phyloP scores from a whole-genome alignment of 2,329 filamentous ascomycete species.

The Orbilia blumenaviensis region DNA sequence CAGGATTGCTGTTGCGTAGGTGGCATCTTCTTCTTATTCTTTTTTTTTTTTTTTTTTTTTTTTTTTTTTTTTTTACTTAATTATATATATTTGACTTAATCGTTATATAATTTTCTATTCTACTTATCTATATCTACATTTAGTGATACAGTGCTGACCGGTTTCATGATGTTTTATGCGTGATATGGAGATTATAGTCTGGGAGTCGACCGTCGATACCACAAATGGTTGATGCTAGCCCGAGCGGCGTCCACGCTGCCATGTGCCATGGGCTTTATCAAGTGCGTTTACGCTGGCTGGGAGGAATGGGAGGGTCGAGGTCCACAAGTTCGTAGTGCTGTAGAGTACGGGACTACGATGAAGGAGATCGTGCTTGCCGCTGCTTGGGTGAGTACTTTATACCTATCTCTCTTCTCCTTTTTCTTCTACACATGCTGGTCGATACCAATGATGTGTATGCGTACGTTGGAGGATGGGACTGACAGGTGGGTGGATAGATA shows the following conservation, averaged over 20 bases:
- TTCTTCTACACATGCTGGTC: not conserved
- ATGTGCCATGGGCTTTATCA: constrained; percentile 74
- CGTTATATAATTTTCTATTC: too few relatives aligned
- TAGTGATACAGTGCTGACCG: too few relatives aligned
- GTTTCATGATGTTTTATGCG: not conserved
- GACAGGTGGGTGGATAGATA: constrained; percentile 66
- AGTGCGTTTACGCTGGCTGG: constrained; percentile 67
- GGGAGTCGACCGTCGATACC: constrained; percentile 76
- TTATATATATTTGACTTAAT: too few relatives aligned
- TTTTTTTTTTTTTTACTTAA: too few relatives aligned
- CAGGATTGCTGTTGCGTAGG: constrained; percentile 45
- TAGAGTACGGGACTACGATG: constrained; percentile 72
- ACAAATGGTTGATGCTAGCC: constrained; percentile 76
- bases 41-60: not conserved
- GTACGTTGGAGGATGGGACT: too few relatives aligned
- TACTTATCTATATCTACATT: too few relatives aligned
- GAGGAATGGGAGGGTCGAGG: constrained; percentile 29
- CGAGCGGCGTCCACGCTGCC: constrained; percentile 77
- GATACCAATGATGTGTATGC: too few relatives aligned
- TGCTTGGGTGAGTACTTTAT: constrained; percentile 59
- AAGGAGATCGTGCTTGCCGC: constrained; percentile 76
- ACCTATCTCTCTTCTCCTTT: not conserved
- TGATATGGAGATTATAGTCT: constrained; percentile 64
- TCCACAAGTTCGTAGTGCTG: constrained; percentile 61
- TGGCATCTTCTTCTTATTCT: not conserved